phyloP scores from a whole-genome alignment of 1,284 basidiomycete species.

The Tylopilus sp. region DNA sequence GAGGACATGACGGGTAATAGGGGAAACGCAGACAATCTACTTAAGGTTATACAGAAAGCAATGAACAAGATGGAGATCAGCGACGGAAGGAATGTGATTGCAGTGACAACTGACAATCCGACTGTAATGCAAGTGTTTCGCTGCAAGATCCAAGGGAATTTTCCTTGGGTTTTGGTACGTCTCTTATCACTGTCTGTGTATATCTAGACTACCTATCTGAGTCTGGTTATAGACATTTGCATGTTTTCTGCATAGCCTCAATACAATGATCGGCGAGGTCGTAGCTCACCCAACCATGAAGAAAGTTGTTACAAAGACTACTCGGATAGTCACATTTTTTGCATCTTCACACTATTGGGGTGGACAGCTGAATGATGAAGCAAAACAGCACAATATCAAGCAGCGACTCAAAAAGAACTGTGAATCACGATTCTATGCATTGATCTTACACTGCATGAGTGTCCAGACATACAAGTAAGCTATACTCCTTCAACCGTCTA shows the following conservation, averaged over 20 bases:
- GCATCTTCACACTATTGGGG: conserved; percentile 47
- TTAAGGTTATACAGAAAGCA: conserved; percentile 3
- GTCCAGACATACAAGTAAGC: too few species aligned
- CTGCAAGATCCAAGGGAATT: conserved; percentile 20
- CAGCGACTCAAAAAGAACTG: conserved; percentile 39
- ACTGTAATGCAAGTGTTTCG: conserved; percentile 37
- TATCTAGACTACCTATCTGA: conserved; percentile 24
- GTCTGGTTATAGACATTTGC: too few species aligned
- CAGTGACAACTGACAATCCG: conserved; percentile 35
- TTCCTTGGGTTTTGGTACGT: conserved; percentile 7
- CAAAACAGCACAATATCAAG: conserved; percentile 23
- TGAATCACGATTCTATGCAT: conserved; percentile 23
- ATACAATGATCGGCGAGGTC: too few species aligned
- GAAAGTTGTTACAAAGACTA: too few species aligned
- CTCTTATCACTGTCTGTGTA: conserved; percentile 30
- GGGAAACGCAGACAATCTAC: conserved; percentile 11
- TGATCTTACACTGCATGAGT: neutral
- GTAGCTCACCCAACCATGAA: too few species aligned
- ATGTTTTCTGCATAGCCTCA: too few species aligned
- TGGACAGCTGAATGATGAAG: conserved; percentile 29
- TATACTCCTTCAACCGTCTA: too few species aligned
- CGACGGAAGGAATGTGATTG: conserved; percentile 29
- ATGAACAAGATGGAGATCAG: conserved; percentile 20
- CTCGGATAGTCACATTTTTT: conserved; percentile 48
- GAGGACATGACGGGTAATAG: conserved; percentile 2